Evolutionary conservation across 2,329 filamentous ascomycete genomes (phyloP).

Genomic region (Raffaelea arxii): DNA sequence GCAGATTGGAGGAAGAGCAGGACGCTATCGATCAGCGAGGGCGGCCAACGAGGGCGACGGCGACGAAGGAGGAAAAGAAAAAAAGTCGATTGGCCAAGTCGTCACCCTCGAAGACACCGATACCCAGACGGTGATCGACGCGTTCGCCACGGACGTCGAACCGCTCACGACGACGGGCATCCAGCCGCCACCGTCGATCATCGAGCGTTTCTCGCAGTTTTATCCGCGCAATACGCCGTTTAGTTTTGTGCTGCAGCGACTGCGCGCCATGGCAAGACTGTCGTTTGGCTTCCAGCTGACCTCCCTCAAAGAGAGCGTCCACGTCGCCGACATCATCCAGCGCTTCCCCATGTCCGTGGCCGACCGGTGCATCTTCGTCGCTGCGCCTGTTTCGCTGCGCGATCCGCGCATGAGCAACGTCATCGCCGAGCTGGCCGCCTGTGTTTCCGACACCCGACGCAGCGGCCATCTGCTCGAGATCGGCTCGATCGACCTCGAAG

Average conservation of each 20-base stretch:
- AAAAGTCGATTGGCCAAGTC: constrained; percentile 51
- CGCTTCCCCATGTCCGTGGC: constrained; percentile 56
- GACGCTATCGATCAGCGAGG: constrained; percentile 65
- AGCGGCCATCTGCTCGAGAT: constrained; percentile 65
- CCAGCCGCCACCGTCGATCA: constrained; percentile 57
- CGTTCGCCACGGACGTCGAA: constrained; percentile 54
- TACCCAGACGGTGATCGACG: constrained; percentile 48
- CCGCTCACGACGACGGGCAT: constrained; percentile 65
- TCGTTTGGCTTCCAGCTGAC: constrained; percentile 64
- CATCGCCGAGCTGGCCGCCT: constrained; percentile 54
- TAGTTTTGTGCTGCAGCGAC: constrained; percentile 67
- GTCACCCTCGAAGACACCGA: constrained; percentile 69
- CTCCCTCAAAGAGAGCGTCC: constrained; percentile 49
- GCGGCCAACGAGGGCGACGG: not conserved
- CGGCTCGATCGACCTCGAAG: constrained; percentile 57
- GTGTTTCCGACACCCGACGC: constrained; percentile 58
- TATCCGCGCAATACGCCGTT: constrained; percentile 76
- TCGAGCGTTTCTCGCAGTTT: constrained; percentile 70
- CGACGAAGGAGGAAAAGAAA: constrained; percentile 1
- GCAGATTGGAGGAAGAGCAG: constrained; percentile 89
- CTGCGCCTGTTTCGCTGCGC: constrained; percentile 55
- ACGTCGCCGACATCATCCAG: constrained; percentile 67
- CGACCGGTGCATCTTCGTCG: constrained; percentile 68
- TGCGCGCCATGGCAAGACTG: constrained; percentile 59
- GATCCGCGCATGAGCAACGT: constrained; percentile 37